Base-by-base conservation (phyloP, 208 protist genomes). In the Trichomonas tenax region DNA sequence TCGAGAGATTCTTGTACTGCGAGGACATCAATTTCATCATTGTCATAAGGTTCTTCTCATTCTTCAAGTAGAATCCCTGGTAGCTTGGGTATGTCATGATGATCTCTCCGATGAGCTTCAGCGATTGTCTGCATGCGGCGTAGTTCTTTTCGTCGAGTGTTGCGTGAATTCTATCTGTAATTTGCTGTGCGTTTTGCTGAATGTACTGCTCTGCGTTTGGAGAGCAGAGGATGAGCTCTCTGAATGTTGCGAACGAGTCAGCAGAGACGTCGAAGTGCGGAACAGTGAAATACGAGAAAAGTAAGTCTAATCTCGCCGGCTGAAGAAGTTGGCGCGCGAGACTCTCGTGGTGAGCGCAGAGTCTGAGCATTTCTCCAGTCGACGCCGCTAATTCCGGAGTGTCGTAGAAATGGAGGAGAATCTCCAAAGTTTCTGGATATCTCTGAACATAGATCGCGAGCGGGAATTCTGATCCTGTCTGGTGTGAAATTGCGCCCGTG, bases 191-290 rank as follows among this genome's bases (percentile, higher is more conserved):
- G 31, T 93, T 93, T 0, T 0, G 21, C 23, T 38, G 44, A 9
- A 93, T 34, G 31, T 58, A 93, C 21, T 93, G 40, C 38, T 93
- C 44, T 4, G 86, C 40, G 4, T 93, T 48, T 89, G 82, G 82
- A 34, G 82, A n/a, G 40, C 36, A 44, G 0, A 93, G 26, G 3
- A 93, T 48, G 0, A 93, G 44, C 0, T 93, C 86, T 21, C 34
- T 38, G n/a, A 93, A 93, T 38, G 86, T 93, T 6, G n/a, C 23
- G n/a, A 93, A 93, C 51, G 86, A 93, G 51, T 93, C 86, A 34
- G 86, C 86, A 38, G 86, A 93, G 51, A 93, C 86, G 51, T 93
- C 86, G 31, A 93, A 93, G n/a, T 93, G 41, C 0, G 36, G 36
- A 38, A 38, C 86, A 51, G 44, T 40, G 86, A 93, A 93, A 51